Base-by-base conservation (phyloP, 2,329 filamentous ascomycete genomes). In the Colletotrichum gloeosporioides region DNA sequence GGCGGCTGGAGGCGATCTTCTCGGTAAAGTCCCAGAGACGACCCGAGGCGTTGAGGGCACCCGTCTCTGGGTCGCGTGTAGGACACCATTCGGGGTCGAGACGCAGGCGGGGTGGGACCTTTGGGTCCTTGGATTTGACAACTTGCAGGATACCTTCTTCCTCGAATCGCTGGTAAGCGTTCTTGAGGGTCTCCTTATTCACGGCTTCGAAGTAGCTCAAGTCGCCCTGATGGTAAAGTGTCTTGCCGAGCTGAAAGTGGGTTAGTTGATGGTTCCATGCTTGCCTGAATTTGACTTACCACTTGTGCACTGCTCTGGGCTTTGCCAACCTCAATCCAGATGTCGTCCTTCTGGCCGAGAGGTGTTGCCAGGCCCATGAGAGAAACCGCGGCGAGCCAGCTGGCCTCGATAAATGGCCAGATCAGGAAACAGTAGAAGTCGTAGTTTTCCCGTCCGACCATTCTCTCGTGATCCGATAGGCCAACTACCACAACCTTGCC, bases 371-470 rank as follows among this genome's bases (percentile, higher is more conserved):
- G 89, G 61, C 96, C 96, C 88, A 98, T 93, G 1, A 99, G 88
- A 0, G 95, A 95, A 1, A 99, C 94, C 0, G 96, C 94, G 13
- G 95, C 96, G 2, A 99, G 90, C 97, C 97, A 99, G 69, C 92
- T 94, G 0, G 96, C 94, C 85, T 99, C 97, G 79, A 99, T 96
- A 80, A 99, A 99, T 0, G 97, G 97, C 97, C 97, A 99, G 78
- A 99, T 95, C 25, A 99, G 87, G 89, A 99, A 99, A 86, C 96
- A 99, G 86, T 99, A 99, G 85, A 99, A 99, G 82, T 99, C 97
- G 81, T 95, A 99, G 81, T 98, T 99, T 84, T 99, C 97, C 49
- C 96, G 89, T 2, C 97, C 97, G 8, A 91, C 92, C 34, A 90
- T 89, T 22, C 96, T 90, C 84, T 99, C 97, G 4, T 90, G 86